Conservation (phyloP, 169 alveolate species). For the Eimeria tenella region DNA sequence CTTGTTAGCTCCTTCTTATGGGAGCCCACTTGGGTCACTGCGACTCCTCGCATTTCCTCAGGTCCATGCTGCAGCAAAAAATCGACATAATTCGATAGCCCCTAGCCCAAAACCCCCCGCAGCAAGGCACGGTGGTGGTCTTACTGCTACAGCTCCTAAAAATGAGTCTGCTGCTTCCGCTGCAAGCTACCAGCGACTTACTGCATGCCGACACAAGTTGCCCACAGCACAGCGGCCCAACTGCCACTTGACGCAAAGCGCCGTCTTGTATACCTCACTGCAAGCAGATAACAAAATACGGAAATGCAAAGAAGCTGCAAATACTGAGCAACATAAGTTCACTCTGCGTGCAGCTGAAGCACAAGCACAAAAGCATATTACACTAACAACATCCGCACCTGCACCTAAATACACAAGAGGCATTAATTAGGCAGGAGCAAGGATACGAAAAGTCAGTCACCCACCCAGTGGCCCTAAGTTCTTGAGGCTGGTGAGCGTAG, state of each 20-base stretch:
- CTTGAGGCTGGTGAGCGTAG: constrained; percentile 64
- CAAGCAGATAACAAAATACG: not conserved
- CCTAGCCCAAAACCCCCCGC: not conserved
- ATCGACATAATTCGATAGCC: not conserved
- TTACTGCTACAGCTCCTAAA: constrained; percentile 11
- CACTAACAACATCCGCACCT: not conserved
- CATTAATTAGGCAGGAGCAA: not conserved
- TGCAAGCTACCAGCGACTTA: constrained; percentile 9
- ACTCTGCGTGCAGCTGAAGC: not conserved
- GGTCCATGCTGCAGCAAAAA: constrained; percentile 63
- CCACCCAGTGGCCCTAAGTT: constrained; percentile 65
- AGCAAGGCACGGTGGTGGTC: not conserved
- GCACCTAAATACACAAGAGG: not conserved
- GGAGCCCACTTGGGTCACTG: not conserved
- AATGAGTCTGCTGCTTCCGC: constrained; percentile 15
- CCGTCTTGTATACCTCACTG: constrained; percentile 79
- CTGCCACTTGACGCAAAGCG: constrained; percentile 76
- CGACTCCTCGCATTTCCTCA: constrained; percentile 65
- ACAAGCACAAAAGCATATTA: not conserved
- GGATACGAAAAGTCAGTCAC: not conserved
- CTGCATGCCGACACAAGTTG: constrained; percentile 78
- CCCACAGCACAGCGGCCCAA: constrained; percentile 80
- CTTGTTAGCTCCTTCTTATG: constrained; percentile 23
- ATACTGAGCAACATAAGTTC: not conserved
- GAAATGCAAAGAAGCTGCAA: constrained; percentile 21